Percentiles rank a stretch among this genome's conserved stretches.
phyloP scores from a whole-genome alignment of 2,329 filamentous ascomycete genomes.

The Alternaria infectoria region DNA sequence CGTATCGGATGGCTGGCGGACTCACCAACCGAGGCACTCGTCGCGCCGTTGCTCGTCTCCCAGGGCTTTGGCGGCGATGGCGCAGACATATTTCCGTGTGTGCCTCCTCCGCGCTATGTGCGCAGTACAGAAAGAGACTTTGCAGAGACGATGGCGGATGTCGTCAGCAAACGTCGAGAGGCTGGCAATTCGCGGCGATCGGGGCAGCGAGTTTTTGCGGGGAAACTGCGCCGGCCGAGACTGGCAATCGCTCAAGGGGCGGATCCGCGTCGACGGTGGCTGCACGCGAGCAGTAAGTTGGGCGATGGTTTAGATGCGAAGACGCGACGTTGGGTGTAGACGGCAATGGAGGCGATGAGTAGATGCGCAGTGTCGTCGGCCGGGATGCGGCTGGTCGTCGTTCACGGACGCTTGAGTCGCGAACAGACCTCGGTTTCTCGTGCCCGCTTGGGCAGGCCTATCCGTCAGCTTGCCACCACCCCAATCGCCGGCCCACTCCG shows the following conservation, averaged over 20 bases:
- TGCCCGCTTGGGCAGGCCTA: conserved; percentile 31
- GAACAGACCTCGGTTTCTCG: conserved; percentile 31
- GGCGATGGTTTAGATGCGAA: neutral
- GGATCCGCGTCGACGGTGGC: conserved; percentile 17
- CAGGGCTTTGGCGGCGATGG: conserved; percentile 94
- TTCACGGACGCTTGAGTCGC: conserved; percentile 20
- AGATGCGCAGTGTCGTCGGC: conserved; percentile 5
- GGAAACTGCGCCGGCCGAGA: conserved; percentile 12
- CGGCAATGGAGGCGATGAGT: neutral
- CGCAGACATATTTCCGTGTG: conserved; percentile 57
- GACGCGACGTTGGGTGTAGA: neutral
- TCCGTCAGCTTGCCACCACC: conserved; percentile 10
- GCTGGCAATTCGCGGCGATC: conserved; percentile 12
- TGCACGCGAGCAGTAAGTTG: conserved; percentile 1
- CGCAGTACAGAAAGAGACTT: conserved; percentile 8
- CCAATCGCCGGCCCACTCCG: neutral
- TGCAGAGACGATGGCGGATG: conserved; percentile 12
- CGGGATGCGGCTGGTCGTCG: conserved; percentile 26
- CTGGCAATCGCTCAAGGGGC: conserved; percentile 3
- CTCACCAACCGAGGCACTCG: conserved; percentile 49
- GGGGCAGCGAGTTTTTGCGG: conserved; percentile 10
- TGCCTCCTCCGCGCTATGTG: conserved; percentile 32
- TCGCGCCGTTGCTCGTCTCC: conserved; percentile 76
- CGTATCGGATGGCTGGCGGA: conserved; percentile 18
- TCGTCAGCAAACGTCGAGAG: conserved; percentile 9